These are phyloP conservation scores for Coemansia sp. DNA, from an alignment of 192 early-diverging fungal genomes.

Conservation along the genomic window DNA sequence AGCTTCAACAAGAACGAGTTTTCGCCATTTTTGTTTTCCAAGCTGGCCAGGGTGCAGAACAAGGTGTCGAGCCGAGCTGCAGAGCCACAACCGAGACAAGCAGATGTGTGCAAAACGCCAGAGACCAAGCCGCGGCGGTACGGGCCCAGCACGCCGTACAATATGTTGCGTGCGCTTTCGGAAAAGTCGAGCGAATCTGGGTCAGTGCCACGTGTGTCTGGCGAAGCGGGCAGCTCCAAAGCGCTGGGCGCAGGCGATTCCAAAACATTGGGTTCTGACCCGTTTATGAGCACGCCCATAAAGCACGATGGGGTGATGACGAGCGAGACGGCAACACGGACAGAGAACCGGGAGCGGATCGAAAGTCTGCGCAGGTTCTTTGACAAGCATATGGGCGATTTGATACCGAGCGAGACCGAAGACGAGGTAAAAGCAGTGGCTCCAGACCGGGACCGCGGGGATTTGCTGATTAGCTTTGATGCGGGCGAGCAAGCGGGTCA, in stretches of 20 bases:
- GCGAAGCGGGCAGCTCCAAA: neutral
- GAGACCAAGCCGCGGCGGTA: slow-evolving; percentile 14
- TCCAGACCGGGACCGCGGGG: neutral
- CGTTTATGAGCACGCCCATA: slow-evolving; percentile 20
- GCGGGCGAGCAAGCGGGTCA: slow-evolving; percentile 3
- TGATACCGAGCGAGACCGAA: neutral
- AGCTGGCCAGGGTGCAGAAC: slow-evolving; percentile 5
- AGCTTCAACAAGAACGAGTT: slow-evolving; percentile 29
- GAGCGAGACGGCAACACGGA: slow-evolving; percentile 9
- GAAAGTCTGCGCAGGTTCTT: slow-evolving; percentile 37
- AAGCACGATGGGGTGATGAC: slow-evolving; percentile 4
- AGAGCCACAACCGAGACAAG: neutral
- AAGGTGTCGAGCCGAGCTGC: neutral
- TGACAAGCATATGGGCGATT: slow-evolving; percentile 4
- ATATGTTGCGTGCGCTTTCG: slow-evolving; percentile 24
- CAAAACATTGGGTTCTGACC: neutral
- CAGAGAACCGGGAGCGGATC: slow-evolving; percentile 28
- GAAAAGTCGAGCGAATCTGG: slow-evolving; percentile 31
- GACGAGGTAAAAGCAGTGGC: slow-evolving; percentile 8
- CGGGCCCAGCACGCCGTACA: slow-evolving; percentile 17
- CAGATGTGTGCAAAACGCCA: slow-evolving; percentile 12
- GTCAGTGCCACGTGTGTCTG: neutral
- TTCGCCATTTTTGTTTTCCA: slow-evolving; percentile 25
- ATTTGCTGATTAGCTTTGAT: slow-evolving; percentile 23
- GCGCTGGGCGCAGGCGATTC: neutral